These are phyloP conservation scores for Adenanthera pavonina DNA, from an alignment of 306 rosid genomes.

Conservation along the genomic window DNA sequence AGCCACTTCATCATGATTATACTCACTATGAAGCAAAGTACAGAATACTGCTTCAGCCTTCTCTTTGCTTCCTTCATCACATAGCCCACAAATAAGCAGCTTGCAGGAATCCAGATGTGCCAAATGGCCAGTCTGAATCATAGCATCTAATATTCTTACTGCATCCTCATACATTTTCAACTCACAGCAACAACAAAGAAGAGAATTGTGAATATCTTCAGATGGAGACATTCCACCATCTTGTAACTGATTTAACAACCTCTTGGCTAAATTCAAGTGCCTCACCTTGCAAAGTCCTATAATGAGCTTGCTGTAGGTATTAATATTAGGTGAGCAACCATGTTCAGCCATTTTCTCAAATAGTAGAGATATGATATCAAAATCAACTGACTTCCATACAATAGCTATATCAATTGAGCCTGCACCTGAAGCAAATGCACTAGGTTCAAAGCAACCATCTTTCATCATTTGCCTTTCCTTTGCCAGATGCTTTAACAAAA, in stretches of 20 bases:
- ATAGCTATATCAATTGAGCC: constrained; percentile 37
- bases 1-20: constrained; percentile 75
- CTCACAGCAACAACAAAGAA: constrained; percentile 61
- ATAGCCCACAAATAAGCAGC: constrained; percentile 68
- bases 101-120: constrained; percentile 62
- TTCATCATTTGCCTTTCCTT: constrained; percentile 38
- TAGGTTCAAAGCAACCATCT: constrained; percentile 20
- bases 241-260: constrained; percentile 53
- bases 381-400: constrained; percentile 64
- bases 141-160: constrained; percentile 45
- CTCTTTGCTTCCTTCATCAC: constrained; percentile 53
- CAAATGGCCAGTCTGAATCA: constrained; percentile 61
- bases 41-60: constrained; percentile 56
- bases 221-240: constrained; percentile 54
- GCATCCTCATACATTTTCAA: constrained; percentile 60
- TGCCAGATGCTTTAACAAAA: constrained; percentile 59
- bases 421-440: constrained; percentile 39
- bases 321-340: constrained; percentile 62
- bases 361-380: constrained; percentile 51
- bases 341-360: constrained; percentile 61
- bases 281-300: constrained; percentile 64
- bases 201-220: constrained; percentile 56
- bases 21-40: constrained; percentile 54
- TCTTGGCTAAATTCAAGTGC: constrained; percentile 53
- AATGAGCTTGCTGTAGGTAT: constrained; percentile 63